Evolutionary conservation across 129 eudicot species (phyloP), one percentile per base, ranked within the genome.

Genomic region (Flaveria robusta): DNA sequence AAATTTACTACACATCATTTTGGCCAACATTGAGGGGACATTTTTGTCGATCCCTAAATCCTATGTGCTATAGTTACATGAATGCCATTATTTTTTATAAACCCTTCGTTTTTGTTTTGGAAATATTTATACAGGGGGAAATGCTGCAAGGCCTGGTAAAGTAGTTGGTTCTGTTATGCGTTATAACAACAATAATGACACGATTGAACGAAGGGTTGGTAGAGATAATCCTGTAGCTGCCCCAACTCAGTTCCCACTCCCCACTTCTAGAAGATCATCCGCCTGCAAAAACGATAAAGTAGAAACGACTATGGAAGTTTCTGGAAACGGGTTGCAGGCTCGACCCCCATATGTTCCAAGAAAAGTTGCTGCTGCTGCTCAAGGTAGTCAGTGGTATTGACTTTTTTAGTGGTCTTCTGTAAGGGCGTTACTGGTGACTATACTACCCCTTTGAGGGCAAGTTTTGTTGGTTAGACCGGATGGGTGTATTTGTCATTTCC

Each of bases 121-220:
- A 31, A 31, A 31, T 31, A 31, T 31, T 52, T 68, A 29, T 19
- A 42, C 81, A 82, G 89, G 89, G 42, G 93, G 91, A n/a, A 87
- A 74, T 81, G 92, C 90, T 82, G 97, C 96, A 68, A 91, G 99
- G 84, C 97, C 96, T 0, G 99, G 99, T 66, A 94, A 89, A 73
- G 93, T 88, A 8, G 88, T 91, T 24, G 89, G 96, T 60, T 79
- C 96, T 0, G 85, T 91, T 49, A 39, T 86, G 74, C 91, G 93
- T 23, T 91, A 90, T 72, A 87, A 81, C 79, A 85, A 83, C 74
- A 31, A 31, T 31, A 79, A 86, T 15, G 93, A 89, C 62, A 83
- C 85, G 23, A 83, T 79, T 31, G 97, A 93, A 74, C 86, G 91
- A 74, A 82, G 90, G 77, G 74, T 74, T 15, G 75, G 77, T 39